Evolutionary conservation across 108 stramenopile species (phyloP).

Genomic region (Epithemia pelagica): DNA sequence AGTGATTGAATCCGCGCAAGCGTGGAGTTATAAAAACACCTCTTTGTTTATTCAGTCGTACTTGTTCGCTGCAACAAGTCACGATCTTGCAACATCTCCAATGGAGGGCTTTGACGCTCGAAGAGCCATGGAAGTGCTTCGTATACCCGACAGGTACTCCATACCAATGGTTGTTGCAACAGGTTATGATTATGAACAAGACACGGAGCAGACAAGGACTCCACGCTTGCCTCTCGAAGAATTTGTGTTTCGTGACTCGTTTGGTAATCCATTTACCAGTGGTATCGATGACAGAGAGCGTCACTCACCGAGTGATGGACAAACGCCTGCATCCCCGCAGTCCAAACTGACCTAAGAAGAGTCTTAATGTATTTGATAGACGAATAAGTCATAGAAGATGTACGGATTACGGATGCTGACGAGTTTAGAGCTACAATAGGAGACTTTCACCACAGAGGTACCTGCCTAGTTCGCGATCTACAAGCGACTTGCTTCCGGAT

Average conservation of each 20-base stretch:
- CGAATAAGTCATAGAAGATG: too few relatives aligned
- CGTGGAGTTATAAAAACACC: constrained; percentile 73
- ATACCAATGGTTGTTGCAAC: constrained; percentile 60
- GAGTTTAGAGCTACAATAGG: too few relatives aligned
- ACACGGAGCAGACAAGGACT: constrained; percentile 6
- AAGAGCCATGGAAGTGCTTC: constrained; percentile 50
- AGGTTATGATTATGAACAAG: constrained; percentile 60
- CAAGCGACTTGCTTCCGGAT: too few relatives aligned
- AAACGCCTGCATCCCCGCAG: too few relatives aligned
- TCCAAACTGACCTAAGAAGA: too few relatives aligned
- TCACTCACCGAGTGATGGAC: too few relatives aligned
- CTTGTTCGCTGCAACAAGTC: constrained; percentile 52
- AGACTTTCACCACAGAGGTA: too few relatives aligned
- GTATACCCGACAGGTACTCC: constrained; percentile 68
- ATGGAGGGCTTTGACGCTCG: constrained; percentile 80
- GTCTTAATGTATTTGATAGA: too few relatives aligned
- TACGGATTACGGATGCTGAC: too few relatives aligned
- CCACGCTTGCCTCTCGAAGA: constrained; percentile 52
- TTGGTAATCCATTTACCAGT: constrained; percentile 39
- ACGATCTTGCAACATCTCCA: constrained; percentile 63
- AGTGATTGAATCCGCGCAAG: constrained; percentile 56
- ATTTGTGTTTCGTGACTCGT: constrained; percentile 67
- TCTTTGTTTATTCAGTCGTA: constrained; percentile 49
- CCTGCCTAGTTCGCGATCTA: too few relatives aligned
- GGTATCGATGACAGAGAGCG: constrained; percentile 17